Evolutionary conservation across 768 basidiomycete species (phyloP).

Genomic region (Tephrocybe sp.): DNA sequence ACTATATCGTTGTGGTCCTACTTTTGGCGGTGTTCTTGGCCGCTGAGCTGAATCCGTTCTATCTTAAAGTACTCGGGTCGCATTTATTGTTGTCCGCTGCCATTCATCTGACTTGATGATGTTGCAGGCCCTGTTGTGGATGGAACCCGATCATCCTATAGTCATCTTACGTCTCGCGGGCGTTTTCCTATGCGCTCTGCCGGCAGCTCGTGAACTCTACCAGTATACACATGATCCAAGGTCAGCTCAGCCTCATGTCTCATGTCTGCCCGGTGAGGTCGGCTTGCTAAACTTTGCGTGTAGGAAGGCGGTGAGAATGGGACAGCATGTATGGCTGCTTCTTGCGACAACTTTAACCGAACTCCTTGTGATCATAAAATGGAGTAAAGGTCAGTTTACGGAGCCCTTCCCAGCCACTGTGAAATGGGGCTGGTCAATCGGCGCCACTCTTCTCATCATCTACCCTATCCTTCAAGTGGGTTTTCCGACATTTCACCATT

Average conservation of each 20-base stretch:
- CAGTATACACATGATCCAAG: constrained; percentile 82
- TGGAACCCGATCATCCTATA: constrained; percentile 89
- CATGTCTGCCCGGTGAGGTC: neutral
- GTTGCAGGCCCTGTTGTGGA: constrained; percentile 63
- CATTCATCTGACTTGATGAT: constrained; percentile 2
- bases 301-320: constrained; percentile 85
- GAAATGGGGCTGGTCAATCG: constrained; percentile 65
- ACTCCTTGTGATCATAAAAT: constrained; percentile 76
- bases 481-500: constrained; percentile 5
- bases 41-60: constrained; percentile 86
- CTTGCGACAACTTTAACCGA: constrained; percentile 85
- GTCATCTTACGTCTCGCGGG: constrained; percentile 69
- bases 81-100: neutral
- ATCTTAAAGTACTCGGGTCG: constrained; percentile 64
- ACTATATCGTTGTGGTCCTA: constrained; percentile 73
- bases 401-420: constrained; percentile 62
- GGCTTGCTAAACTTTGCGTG: constrained; percentile 2
- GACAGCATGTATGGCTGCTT: constrained; percentile 84
- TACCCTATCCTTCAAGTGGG: constrained; percentile 71
- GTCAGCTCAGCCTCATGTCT: constrained; percentile 34
- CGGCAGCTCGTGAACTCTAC: constrained; percentile 79
- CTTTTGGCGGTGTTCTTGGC: constrained; percentile 77
- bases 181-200: constrained; percentile 84
- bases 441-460: constrained; percentile 53
- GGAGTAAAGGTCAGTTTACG: constrained; percentile 70